Base-by-base conservation (phyloP, 2,329 filamentous ascomycete species). In the Colletotrichum gigasporum region DNA sequence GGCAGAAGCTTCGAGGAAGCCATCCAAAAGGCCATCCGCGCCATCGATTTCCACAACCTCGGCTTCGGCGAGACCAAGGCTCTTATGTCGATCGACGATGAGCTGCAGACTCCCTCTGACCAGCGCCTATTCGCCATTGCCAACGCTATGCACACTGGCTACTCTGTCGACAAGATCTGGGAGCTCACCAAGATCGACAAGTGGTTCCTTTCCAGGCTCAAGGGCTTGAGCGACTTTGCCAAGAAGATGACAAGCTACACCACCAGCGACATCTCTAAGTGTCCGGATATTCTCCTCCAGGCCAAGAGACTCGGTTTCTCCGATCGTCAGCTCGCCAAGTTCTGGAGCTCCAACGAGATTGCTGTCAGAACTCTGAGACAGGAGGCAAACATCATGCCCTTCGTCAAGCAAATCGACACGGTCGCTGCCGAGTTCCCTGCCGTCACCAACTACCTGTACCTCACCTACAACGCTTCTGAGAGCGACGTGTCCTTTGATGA, bases 181-280 rank as follows among this genome's bases (percentile, higher is more conserved):
- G 92, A 97, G 77, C 86, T 98, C 83, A 99, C 96, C 73, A 94
- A 95, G 82, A 99, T 99, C 72, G 96, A 98, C 82, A 97, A 96
- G 79, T 99, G 96, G 96, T 99, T 98, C 84, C 82, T 99, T 69
- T 90, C 88, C 79, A 94, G 93, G 78, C 89, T 99, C 62, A 97
- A 97, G 87, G 90, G 91, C 26, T 83, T 99, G 9, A 97, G 90
- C 78, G 88, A 97, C 80, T 97, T 98, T 71, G 90, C 90, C 74
- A 95, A 94, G 80, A 78, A 85, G 22, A 92, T 97, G 88, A 84
- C 85, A 63, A 84, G 82, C 48, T 92, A 89, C 79, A 86, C 75
- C 68, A 85, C 85, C 11, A 85, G 83, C 69, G 90, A 94, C 44
- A 87, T 91, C 60, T 87, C 84, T 48, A 83, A 88, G 60, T 85